Evolutionary conservation across 257 asterid genomes (phyloP), one percentile per base, ranked within the genome.

Genomic region (Scutellaria minor): DNA sequence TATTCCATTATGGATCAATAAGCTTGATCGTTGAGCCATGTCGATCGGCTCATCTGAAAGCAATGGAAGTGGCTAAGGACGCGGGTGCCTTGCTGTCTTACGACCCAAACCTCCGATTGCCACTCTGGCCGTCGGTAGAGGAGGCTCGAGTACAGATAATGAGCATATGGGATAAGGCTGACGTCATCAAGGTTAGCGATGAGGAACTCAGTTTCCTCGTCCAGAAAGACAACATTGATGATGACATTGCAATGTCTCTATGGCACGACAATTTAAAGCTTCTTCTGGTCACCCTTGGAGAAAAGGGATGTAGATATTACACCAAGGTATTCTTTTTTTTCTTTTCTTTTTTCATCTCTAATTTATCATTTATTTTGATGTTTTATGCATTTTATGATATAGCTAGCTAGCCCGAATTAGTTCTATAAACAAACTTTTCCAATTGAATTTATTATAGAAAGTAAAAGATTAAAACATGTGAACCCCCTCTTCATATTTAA

Each of bases 1-100:
- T 86, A 9, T 88, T 90, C 79, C 95, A 90, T 55, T 90, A 86
- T 2, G 96, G 95, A 48, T 90, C 96, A 35, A 90, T 90, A 65
- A 90, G 96, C 75, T 83, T 90, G 88, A 90, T 90, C 7, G 95
- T 83, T 63, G 95, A 90, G 87, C 96, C 96, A 60, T 90, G 92
- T 57, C 78, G 96, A 82, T 82, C 96, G 15, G 96, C 96, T 46
- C 96, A 90, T 68, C 18, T 90, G 75, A 86, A 86, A 77, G 91
- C 96, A 18, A 88, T 90, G 96, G 84, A 88, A 58, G 96, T 69
- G 73, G 96, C 96, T 4, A 88, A 81, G 83, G 84, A 79, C 0
- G 95, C 82, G 3, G 96, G 96, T 2, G 95, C 91, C 7, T 48
- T 90, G 78, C 88, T 90, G 20, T 88, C 96, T 0, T 90, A 90